Conservation (phyloP, 2,329 filamentous ascomycete genomes). For the Colletotrichum euphorbiae region DNA sequence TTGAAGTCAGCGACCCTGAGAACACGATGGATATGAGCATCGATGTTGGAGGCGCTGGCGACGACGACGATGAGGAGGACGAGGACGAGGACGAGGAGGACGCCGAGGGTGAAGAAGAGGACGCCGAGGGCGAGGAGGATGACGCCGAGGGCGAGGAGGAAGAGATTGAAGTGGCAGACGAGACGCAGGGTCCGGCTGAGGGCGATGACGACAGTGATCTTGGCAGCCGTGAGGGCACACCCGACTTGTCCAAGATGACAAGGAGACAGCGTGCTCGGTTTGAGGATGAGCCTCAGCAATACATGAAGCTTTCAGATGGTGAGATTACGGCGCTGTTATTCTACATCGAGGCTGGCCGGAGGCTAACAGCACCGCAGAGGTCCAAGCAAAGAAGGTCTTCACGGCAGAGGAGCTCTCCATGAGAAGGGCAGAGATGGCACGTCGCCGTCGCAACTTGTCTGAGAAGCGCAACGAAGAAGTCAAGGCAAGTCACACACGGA, state of each 20-base stretch:
- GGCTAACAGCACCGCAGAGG: constrained; percentile 56
- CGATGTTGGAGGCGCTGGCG: constrained; percentile 49
- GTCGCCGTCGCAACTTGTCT: constrained; percentile 70
- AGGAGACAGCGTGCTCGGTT: constrained; percentile 70
- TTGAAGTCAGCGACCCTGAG: constrained; percentile 45
- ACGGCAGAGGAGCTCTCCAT: constrained; percentile 72
- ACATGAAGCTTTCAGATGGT: constrained; percentile 72
- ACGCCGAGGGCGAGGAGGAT: constrained; percentile 43
- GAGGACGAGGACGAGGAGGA: constrained; percentile 56
- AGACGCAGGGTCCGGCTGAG: constrained; percentile 45
- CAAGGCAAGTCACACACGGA: constrained; percentile 58
- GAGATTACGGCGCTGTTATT: constrained; percentile 43
- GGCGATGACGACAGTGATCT: constrained; percentile 59
- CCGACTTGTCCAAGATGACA: constrained; percentile 70
- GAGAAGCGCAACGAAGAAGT: constrained; percentile 74
- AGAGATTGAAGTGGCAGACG: constrained; percentile 50
- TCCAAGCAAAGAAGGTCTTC: constrained; percentile 72
- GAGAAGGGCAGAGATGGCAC: constrained; percentile 72
- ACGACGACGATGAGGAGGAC: constrained; percentile 44
- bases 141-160: constrained; percentile 51
- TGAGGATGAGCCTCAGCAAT: constrained; percentile 65
- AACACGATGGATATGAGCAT: constrained; percentile 48
- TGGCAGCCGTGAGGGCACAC: constrained; percentile 62
- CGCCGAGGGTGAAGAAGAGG: constrained; percentile 58
- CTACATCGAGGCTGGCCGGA: constrained; percentile 37